Percentiles rank a stretch among this genome's conserved stretches.
Conservation (phyloP, 345 rosid species). For the Moricandia moricandioides region DNA sequence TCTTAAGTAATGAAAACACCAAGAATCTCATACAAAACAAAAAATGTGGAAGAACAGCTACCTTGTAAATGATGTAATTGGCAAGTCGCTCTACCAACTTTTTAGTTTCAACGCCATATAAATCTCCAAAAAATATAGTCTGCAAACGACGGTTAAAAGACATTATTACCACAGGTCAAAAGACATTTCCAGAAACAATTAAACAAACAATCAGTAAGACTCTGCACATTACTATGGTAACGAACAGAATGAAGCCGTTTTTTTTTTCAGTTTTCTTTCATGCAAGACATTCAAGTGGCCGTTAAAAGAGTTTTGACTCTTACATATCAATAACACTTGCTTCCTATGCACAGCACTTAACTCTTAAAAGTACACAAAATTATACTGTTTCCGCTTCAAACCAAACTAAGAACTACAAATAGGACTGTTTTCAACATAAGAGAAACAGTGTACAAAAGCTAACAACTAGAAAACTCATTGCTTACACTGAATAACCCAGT, state of each 20-base stretch:
- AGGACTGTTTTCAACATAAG: background rate
- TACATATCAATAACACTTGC: too few relatives aligned
- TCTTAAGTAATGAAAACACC: conserved; percentile 14
- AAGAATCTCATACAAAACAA: conserved; percentile 6
- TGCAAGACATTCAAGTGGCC: too few relatives aligned
- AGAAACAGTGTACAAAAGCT: too few relatives aligned
- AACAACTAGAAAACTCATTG: background rate
- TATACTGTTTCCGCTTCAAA: background rate
- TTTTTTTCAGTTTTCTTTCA: background rate
- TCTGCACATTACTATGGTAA: conserved; percentile 1
- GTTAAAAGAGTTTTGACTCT: too few relatives aligned
- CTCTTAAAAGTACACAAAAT: background rate
- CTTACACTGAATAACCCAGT: background rate
- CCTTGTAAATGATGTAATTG: conserved; percentile 95
- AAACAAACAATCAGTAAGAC: background rate
- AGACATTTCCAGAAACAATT: background rate
- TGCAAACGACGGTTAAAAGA: conserved; percentile 37
- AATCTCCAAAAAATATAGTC: conserved; percentile 79
- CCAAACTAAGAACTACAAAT: background rate
- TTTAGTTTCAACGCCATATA: conserved; percentile 70
- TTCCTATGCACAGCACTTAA: too few relatives aligned
- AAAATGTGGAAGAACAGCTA: conserved; percentile 33
- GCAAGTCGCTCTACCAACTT: conserved; percentile 78
- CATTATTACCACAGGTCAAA: conserved; percentile 1
- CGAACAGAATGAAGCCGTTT: background rate